Conservation (phyloP, 208 protist genomes). For the Acanthamoeba triangularis region DNA sequence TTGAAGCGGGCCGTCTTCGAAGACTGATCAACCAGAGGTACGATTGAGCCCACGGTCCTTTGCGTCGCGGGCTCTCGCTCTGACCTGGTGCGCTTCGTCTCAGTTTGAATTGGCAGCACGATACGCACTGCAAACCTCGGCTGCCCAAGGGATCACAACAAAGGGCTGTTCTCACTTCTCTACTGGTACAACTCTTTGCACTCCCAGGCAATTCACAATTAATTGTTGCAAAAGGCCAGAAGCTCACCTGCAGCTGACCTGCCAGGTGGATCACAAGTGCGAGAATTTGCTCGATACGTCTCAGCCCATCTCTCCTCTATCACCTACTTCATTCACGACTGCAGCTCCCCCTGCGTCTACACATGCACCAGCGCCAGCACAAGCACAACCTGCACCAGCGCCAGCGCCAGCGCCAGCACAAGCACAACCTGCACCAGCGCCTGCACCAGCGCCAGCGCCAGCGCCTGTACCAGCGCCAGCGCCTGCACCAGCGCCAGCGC, state of each 20-base stretch:
- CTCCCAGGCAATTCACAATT: too few species aligned
- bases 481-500: too few species aligned
- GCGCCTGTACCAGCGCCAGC: background rate
- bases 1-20: background rate
- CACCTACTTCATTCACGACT: background rate
- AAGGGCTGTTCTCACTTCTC: background rate
- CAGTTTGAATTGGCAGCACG: constrained; percentile 24
- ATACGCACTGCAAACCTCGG: background rate
- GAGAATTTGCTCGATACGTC: background rate
- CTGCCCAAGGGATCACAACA: background rate
- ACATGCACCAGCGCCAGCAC: background rate
- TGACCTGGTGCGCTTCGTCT: background rate
- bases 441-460: background rate
- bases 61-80: background rate
- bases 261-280: background rate
- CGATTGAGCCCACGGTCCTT: background rate
- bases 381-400: background rate
- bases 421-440: background rate
- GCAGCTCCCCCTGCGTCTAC: background rate
- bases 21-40: constrained; percentile 13
- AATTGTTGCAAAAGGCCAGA: too few species aligned
- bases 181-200: background rate
- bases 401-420: background rate
- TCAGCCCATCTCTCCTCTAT: background rate
- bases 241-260: background rate